Evolutionary conservation across 164 flowering plant genomes (phyloP).

Genomic region (Macadamia tetraphylla): DNA sequence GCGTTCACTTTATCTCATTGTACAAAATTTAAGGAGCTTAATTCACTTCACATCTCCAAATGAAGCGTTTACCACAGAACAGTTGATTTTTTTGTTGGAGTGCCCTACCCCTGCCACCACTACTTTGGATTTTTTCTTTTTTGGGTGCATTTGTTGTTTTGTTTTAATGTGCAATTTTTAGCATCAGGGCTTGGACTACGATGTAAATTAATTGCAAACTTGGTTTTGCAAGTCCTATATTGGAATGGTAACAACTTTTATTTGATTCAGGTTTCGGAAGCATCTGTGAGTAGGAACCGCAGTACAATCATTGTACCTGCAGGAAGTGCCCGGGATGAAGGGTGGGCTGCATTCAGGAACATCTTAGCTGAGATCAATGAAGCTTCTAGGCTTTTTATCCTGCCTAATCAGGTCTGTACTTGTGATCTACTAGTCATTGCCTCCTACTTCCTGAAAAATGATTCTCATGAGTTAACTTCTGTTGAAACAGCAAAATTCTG

Average conservation of each 20-base stretch:
- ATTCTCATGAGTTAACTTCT: conserved; percentile 8
- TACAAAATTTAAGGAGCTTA: too few relatives aligned
- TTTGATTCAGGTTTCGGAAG: conserved; percentile 77
- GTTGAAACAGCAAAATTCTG: conserved; percentile 59
- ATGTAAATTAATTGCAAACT: too few relatives aligned
- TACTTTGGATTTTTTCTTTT: too few relatives aligned
- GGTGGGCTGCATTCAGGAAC: conserved; percentile 96
- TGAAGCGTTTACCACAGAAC: too few relatives aligned
- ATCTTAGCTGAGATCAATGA: conserved; percentile 93
- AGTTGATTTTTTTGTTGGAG: too few relatives aligned
- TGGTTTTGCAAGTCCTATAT: background rate
- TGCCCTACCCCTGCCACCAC: too few relatives aligned
- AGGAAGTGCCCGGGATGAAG: conserved; percentile 84
- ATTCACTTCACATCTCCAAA: too few relatives aligned
- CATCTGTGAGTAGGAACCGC: conserved; percentile 94
- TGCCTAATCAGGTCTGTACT: conserved; percentile 60
- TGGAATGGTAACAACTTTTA: background rate
- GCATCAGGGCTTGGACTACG: too few relatives aligned
- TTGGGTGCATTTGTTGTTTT: too few relatives aligned
- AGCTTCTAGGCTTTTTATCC: conserved; percentile 64
- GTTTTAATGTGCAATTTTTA: too few relatives aligned
- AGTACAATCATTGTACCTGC: conserved; percentile 98
- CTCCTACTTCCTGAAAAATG: too few relatives aligned
- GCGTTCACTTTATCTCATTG: too few relatives aligned
- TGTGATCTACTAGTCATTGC: background rate